A percentile compares a stretch with the other conserved stretches of the same genome.
Evolutionary conservation across 352 stramenopile genomes (phyloP).

Genomic region (Phytopythium delawarense): DNA sequence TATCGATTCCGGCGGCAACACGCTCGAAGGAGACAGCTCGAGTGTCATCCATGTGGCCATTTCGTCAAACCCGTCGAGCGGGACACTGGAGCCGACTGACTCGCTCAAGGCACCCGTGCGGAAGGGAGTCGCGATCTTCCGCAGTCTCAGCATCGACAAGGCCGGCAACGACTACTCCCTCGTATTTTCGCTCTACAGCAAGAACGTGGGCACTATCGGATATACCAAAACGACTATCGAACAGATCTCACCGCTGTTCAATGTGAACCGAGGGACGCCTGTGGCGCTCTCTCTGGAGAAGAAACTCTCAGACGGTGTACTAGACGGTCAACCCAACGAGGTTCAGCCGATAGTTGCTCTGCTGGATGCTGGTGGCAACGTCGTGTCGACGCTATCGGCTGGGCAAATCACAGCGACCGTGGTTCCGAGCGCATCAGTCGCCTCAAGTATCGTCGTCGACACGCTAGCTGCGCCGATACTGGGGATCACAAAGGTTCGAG

Average conservation of each 20-base stretch:
- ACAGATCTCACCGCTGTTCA: constrained; percentile 54
- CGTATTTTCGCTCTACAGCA: constrained; percentile 60
- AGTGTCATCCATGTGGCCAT: constrained; percentile 64
- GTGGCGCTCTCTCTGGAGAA: constrained; percentile 44
- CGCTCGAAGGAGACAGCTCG: constrained; percentile 54
- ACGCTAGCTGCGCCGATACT: constrained; percentile 42
- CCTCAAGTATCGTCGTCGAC: constrained; percentile 60
- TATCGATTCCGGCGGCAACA: constrained; percentile 71
- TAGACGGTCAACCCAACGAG: constrained; percentile 76
- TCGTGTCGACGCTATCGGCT: constrained; percentile 40
- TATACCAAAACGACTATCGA: constrained; percentile 50
- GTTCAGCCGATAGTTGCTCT: constrained; percentile 61
- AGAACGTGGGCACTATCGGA: constrained; percentile 5
- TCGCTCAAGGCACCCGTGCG: constrained; percentile 38
- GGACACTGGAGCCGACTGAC: constrained; percentile 36
- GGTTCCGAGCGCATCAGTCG: constrained; percentile 56
- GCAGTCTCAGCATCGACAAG: constrained; percentile 69
- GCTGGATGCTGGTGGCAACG: constrained; percentile 61
- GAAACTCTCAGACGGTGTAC: constrained; percentile 55
- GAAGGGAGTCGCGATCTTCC: constrained; percentile 60
- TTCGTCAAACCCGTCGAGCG: constrained; percentile 65
- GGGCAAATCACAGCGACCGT: constrained; percentile 50
- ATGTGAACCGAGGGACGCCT: constrained; percentile 42
- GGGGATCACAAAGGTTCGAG: constrained; percentile 36
- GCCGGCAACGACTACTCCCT: constrained; percentile 73